A percentile compares a stretch with the other conserved stretches of the same genome.
phyloP scores from a whole-genome alignment of 768 basidiomycete species.

The Pisolithus marmoratus region DNA sequence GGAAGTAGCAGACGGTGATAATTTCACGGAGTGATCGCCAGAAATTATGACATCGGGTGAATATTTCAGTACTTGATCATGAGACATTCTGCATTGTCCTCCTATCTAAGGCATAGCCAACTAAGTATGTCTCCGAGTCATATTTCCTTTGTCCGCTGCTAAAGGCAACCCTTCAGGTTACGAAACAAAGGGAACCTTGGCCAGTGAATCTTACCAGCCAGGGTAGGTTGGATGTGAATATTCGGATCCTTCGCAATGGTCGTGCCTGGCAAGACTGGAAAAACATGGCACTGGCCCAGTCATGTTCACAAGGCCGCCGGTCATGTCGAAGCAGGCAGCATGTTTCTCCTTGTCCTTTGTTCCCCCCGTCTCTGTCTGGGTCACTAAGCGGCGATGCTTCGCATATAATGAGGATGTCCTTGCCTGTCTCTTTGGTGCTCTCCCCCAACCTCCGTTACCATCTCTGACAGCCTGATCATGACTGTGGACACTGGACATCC shows the following conservation, averaged over 20 bases:
- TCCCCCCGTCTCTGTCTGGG: slow-evolving; percentile 13
- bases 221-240: neutral
- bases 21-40: no score
- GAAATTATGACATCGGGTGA: no score
- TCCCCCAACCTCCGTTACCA: neutral
- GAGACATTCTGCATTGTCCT: slow-evolving; percentile 28
- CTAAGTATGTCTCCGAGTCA: no score
- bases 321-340: neutral
- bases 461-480: slow-evolving; percentile 35
- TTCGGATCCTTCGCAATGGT: neutral
- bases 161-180: slow-evolving; percentile 20
- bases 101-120: neutral
- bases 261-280: neutral
- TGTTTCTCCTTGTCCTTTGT: slow-evolving; percentile 24
- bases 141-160: slow-evolving; percentile 21
- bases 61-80: no score
- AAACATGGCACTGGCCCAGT: no score
- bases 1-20: no score
- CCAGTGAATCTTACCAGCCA: no score
- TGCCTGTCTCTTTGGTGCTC: slow-evolving; percentile 9
- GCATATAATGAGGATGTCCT: neutral
- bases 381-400: no score
- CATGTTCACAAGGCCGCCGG: neutral
- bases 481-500: slow-evolving; percentile 59
- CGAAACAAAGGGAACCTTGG: slow-evolving; percentile 19